Evolutionary conservation across 176 grass and related monocot species (phyloP), one percentile per base, ranked within the genome.

Genomic region (Luzula sylvatica): DNA sequence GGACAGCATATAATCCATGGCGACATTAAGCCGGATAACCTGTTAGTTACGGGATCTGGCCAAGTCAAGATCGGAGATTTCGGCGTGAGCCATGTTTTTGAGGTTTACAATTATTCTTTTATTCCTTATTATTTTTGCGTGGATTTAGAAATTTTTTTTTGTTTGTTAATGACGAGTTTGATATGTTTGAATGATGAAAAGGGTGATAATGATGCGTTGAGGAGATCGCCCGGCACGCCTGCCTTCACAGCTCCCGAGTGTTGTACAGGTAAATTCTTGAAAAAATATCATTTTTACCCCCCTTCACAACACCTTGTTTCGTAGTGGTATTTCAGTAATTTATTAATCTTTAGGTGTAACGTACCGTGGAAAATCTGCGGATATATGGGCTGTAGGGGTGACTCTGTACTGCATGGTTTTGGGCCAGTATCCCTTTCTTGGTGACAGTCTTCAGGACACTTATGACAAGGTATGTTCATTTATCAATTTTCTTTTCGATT

Each of bases 61-160:
- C 73, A 58, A 60, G 81, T 96, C 65, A 89, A 86, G 65, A 96
- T 96, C 53, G 77, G 90, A 32, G 81, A 96, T 78, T 96, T 96
- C 67, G 79, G 77, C 67, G 84, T 89, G 26, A 96, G 90, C 52
- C 84, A 96, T 63, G 60, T 75, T 62, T 96, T 86, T 86, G 84
- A 96, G 84, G 83, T 88, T 30, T n/a, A n/a, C n/a, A n/a, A n/a
- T n/a, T n/a, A n/a, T n/a, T n/a, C 51, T 58, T 42, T 20, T 63
- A n/a, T 32, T 32, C 39, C 60, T 65, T 67, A 44, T 42, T 45
- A 19, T 3, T 63, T 3, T 55, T 48, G 14, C 46, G 46, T 46
- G 23, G 27, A 29, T 58, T 35, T 29, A 30, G 26, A 35, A 14
- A 58, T 9, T 14, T 30, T 58, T 17, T 30, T 58, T 58, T 58